Conservation (phyloP, 192 early-diverging fungal species). For the Allomyces arbusculus region DNA sequence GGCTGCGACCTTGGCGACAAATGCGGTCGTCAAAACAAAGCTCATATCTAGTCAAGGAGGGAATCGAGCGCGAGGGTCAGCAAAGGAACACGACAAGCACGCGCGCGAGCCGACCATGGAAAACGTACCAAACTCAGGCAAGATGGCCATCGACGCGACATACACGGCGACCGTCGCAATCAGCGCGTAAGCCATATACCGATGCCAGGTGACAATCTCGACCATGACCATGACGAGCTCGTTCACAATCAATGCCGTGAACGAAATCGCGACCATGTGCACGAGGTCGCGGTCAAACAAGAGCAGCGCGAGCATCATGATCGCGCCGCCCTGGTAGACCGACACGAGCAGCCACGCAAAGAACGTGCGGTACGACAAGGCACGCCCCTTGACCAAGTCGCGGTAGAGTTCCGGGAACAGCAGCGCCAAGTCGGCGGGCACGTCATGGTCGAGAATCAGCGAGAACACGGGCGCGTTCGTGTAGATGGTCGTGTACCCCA, state of each 20-base stretch:
- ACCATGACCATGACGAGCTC: slow-evolving; percentile 90
- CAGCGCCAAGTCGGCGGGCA: slow-evolving; percentile 71
- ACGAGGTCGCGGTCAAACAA: slow-evolving; percentile 91
- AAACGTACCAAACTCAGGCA: slow-evolving; percentile 68
- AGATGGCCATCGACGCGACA: slow-evolving; percentile 66
- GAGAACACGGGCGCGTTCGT: slow-evolving; percentile 96
- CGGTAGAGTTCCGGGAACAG: slow-evolving; percentile 86
- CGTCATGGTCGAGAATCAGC: slow-evolving; percentile 75
- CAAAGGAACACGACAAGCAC: not conserved
- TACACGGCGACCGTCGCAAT: slow-evolving; percentile 64
- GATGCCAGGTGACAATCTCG: slow-evolving; percentile 87
- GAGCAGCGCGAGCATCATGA: slow-evolving; percentile 85
- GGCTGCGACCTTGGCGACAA: slow-evolving; percentile 76
- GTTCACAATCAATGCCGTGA: slow-evolving; percentile 82
- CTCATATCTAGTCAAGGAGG: slow-evolving; percentile 30
- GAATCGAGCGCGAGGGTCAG: slow-evolving; percentile 1
- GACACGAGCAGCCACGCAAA: slow-evolving; percentile 85
- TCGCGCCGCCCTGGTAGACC: slow-evolving; percentile 79
- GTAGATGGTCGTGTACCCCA: slow-evolving; percentile 88
- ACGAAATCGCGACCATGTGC: slow-evolving; percentile 83
- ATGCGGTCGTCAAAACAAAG: slow-evolving; percentile 66
- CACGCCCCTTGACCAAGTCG: slow-evolving; percentile 79
- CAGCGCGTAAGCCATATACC: slow-evolving; percentile 68
- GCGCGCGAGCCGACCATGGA: not conserved
- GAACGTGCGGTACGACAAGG: slow-evolving; percentile 80